Percentiles rank a stretch among this genome's conserved stretches.
phyloP scores from a whole-genome alignment of 1,284 basidiomycete species.

The Heterobasidion occidentale region DNA sequence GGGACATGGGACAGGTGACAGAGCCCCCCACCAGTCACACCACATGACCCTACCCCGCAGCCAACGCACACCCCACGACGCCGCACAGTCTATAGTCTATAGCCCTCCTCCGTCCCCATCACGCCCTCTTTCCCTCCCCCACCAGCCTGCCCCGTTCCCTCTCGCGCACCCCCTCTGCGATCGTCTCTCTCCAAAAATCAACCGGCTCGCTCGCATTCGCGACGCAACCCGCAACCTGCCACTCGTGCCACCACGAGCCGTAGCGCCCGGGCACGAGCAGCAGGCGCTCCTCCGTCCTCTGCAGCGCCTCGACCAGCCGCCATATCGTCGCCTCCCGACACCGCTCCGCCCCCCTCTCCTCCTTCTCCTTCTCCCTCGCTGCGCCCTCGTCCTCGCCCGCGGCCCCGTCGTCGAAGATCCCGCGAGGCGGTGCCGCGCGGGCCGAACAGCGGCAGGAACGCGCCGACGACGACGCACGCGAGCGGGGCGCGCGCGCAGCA shows the following conservation, averaged over 20 bases:
- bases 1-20: no score
- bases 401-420: background rate
- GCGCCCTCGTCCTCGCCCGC: background rate
- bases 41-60: no score
- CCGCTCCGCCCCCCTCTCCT: background rate
- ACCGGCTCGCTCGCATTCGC: background rate
- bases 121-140: background rate
- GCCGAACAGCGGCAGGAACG: conserved; percentile 19
- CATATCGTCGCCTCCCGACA: background rate
- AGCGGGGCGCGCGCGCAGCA: conserved; percentile 22
- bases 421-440: background rate
- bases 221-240: background rate
- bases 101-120: no score
- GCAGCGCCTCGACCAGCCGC: background rate
- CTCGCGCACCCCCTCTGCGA: background rate
- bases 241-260: background rate
- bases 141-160: background rate
- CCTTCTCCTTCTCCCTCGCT: background rate
- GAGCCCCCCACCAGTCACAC: no score
- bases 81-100: no score
- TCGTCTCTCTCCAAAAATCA: background rate
- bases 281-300: background rate
- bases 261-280: background rate
- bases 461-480: conserved; percentile 20
- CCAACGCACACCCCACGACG: no score